Evolutionary conservation across 257 asterid species (phyloP).

Genomic region (Haberlea rhodopensis): DNA sequence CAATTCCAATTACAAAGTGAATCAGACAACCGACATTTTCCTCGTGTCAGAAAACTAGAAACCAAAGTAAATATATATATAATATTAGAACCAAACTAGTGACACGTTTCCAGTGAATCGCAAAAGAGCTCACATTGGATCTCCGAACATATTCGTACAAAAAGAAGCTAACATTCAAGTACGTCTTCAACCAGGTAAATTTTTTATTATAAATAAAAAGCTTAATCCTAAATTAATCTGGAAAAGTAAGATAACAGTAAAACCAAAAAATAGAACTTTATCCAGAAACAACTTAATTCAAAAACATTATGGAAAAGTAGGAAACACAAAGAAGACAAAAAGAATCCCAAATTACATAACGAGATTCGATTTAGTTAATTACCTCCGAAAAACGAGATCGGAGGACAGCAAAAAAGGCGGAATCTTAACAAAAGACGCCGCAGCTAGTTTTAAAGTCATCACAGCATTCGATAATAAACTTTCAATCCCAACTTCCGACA

Average conservation of each 20-base stretch:
- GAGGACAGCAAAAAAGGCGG: no score
- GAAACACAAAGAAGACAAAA: slow-evolving; percentile 27
- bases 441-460: slow-evolving; percentile 23
- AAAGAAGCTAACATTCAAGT: no score
- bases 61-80: slow-evolving; percentile 8
- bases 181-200: slow-evolving; percentile 7
- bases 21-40: slow-evolving; percentile 1
- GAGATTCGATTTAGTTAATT: slow-evolving; percentile 32
- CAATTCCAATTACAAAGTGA: slow-evolving; percentile 18
- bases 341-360: slow-evolving; percentile 26
- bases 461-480: not conserved
- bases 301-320: slow-evolving; percentile 44
- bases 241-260: not conserved
- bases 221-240: not conserved
- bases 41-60: not conserved
- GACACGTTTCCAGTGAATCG: slow-evolving; percentile 14
- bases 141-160: slow-evolving; percentile 13
- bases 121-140: slow-evolving; percentile 17
- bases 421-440: slow-evolving; percentile 26
- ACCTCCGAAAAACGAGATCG: slow-evolving; percentile 66
- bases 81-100: slow-evolving; percentile 1
- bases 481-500: slow-evolving; percentile 26
- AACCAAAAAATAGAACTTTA: not conserved
- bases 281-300: slow-evolving; percentile 26
- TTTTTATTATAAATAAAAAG: slow-evolving; percentile 25